Evolutionary conservation across 129 eudicot genomes (phyloP), one percentile per base, ranked within the genome.

Genomic region (Sambucus nigra): DNA sequence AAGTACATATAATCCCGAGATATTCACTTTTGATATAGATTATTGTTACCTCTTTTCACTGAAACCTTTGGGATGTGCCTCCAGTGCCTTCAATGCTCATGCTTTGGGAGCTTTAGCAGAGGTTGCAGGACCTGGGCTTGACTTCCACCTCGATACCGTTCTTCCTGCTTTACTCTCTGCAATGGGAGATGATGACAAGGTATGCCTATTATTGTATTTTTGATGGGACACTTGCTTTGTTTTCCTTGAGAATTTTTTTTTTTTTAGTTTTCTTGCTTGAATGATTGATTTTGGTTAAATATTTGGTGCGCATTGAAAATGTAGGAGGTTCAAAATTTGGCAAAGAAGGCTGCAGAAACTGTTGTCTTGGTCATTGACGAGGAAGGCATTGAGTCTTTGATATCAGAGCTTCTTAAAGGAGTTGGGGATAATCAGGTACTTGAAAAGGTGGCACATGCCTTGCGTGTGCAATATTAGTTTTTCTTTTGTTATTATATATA

Each of bases 71-170:
- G 48, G 16, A 9, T 44, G 48, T 75, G 23, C 46, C 44, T 50
- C 2, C 80, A 91, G 99, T 61, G 95, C 88, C 42, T 91, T 91
- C 78, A 91, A 91, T 74, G 99, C 99, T 14, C 95, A 91, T 65
- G 99, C 99, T 67, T 70, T 91, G 55, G 99, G 95, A 69, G 99
- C 95, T 61, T 68, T 91, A 61, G 99, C 99, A 1, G 99, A 91
- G 67, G 99, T 91, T 53, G 99, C 99, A 1, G 95, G 99, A 32
- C 86, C 99, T 50, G 89, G 95, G 60, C 79, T 91, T 42, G 75
- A 82, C 57, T 76, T 63, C 59, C 99, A 91, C 61, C 84, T 91
- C 63, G 68, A 80, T 55, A 86, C 87, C 7, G 63, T 91, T 47
- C 87, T 91, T 65, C 99, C 99, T 72, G 89, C 95, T 65, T 72